These are phyloP conservation scores for Penicillium malachiteum DNA, from an alignment of 495 filamentous ascomycete genomes.

Conservation along the genomic window DNA sequence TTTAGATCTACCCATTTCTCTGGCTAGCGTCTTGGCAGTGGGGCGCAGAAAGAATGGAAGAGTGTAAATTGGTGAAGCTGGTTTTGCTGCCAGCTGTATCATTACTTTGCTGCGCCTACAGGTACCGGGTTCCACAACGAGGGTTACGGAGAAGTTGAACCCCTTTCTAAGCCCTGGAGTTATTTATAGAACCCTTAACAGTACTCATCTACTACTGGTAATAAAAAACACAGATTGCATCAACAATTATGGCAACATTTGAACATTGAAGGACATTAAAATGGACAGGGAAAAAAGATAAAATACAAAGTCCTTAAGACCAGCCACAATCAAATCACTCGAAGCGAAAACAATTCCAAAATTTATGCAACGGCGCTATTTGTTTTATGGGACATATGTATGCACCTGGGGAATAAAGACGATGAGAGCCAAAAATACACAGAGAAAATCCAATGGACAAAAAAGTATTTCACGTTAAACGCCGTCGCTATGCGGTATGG, in stretches of 20 bases:
- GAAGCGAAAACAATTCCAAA: not conserved
- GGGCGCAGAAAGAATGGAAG: too few species aligned
- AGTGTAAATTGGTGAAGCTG: too few species aligned
- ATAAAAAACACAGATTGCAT: too few species aligned
- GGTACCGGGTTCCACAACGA: conserved; percentile 2
- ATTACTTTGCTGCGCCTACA: conserved; percentile 26
- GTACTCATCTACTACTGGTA: too few species aligned
- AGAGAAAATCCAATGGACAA: conserved; percentile 12
- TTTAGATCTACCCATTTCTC: too few species aligned
- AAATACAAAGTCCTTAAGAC: not conserved
- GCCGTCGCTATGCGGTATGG: conserved; percentile 46
- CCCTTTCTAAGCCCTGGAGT: too few species aligned
- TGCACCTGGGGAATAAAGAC: conserved; percentile 28
- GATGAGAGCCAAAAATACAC: conserved; percentile 8
- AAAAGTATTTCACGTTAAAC: conserved; percentile 26
- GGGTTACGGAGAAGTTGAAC: not conserved
- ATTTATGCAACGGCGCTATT: conserved; percentile 14
- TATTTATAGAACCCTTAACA: too few species aligned
- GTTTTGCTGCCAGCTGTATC: too few species aligned
- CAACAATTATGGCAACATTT: too few species aligned
- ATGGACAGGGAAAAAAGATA: not conserved
- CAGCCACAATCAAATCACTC: not conserved
- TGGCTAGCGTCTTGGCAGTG: too few species aligned
- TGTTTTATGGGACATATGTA: conserved; percentile 15
- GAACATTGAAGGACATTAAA: too few species aligned